Percentiles rank a stretch among this genome's conserved stretches.
These are phyloP conservation scores for Torrubiellomyces zombiae DNA, from an alignment of 2,329 filamentous ascomycete genomes.

Conservation along the genomic window DNA sequence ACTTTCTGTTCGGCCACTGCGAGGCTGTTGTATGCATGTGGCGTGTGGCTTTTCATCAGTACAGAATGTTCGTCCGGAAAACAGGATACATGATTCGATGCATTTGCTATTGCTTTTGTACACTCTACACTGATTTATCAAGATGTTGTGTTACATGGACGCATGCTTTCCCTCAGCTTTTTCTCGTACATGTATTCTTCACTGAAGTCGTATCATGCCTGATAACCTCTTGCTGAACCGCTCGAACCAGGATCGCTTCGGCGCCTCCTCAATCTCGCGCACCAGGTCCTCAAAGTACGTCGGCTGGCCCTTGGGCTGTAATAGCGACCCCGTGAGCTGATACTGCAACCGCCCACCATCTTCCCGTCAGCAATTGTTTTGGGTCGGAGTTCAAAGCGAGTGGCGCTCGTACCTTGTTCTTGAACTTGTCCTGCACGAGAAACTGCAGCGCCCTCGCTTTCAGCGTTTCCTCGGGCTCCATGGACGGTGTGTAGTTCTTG, in stretches of 20 bases:
- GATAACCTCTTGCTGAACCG: constrained; percentile 36
- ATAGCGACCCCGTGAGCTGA: constrained; percentile 28
- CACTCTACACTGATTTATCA: too few relatives aligned
- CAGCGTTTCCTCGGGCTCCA: constrained; percentile 32
- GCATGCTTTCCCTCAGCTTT: constrained; percentile 1
- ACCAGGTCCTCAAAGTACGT: constrained; percentile 46
- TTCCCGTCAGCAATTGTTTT: background rate
- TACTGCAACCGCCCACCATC: constrained; percentile 11
- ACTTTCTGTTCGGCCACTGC: too few relatives aligned
- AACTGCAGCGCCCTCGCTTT: constrained; percentile 44
- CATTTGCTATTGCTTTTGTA: too few relatives aligned
- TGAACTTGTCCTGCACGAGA: constrained; percentile 42
- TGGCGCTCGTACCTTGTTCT: constrained; percentile 29
- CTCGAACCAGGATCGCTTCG: constrained; percentile 35
- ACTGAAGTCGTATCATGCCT: constrained; percentile 43
- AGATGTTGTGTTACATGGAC: too few relatives aligned
- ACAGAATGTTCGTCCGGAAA: too few relatives aligned
- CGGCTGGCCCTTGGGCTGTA: constrained; percentile 45
- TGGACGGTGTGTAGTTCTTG: constrained; percentile 13
- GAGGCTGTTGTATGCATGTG: too few relatives aligned
- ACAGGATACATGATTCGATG: too few relatives aligned
- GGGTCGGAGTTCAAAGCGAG: background rate
- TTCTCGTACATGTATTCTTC: constrained; percentile 6
- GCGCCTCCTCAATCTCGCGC: constrained; percentile 45
- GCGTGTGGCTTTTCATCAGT: too few relatives aligned